phyloP scores from a whole-genome alignment of 805 yeast species.

The Grigorovia jiainica region DNA sequence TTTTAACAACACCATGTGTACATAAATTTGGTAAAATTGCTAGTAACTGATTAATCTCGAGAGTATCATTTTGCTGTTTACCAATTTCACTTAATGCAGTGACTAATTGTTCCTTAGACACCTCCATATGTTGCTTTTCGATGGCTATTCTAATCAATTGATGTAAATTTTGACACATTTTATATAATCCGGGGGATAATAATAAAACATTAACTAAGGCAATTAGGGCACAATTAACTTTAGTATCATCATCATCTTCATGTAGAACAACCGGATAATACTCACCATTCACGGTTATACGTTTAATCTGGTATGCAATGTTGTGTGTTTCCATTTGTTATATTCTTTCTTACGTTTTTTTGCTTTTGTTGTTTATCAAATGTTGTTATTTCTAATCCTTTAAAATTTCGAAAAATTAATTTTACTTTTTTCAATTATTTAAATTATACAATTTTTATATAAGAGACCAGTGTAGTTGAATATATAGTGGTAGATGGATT shows the following conservation, averaged over 20 bases:
- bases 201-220: conserved; percentile 67
- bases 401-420: no score
- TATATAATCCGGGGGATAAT: conserved; percentile 32
- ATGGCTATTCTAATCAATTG: conserved; percentile 16
- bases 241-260: conserved; percentile 43
- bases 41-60: conserved; percentile 34
- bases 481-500: no score
- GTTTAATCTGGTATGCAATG: conserved; percentile 10
- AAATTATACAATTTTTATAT: no score
- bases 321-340: not conserved
- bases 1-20: conserved; percentile 34
- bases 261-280: conserved; percentile 51
- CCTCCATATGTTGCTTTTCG: conserved; percentile 20
- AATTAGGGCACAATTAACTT: conserved; percentile 66
- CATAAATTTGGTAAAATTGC: conserved; percentile 53
- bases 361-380: not conserved
- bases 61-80: conserved; percentile 22
- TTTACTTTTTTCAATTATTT: no score
- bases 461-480: no score
- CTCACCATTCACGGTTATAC: conserved; percentile 28
- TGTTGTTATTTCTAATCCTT: no score
- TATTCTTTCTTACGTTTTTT: not conserved
- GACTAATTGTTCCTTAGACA: conserved; percentile 35
- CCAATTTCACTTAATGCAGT: conserved; percentile 42
- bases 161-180: conserved; percentile 12